These are phyloP conservation scores for Pestalotiopsis sp. DNA, from an alignment of 2,329 filamentous ascomycete genomes.

Conservation along the genomic window DNA sequence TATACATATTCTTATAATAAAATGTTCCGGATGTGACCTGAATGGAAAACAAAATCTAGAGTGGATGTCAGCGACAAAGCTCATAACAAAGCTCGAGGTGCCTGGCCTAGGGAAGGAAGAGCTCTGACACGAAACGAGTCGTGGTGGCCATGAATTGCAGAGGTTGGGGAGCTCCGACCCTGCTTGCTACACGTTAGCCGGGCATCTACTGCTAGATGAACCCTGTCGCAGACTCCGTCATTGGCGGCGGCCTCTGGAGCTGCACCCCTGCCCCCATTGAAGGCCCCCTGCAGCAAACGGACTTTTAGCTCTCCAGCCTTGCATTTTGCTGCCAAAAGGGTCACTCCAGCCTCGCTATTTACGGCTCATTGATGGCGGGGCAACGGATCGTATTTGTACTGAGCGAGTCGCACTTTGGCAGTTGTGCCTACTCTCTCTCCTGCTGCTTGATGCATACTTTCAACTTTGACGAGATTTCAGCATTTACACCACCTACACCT, in stretches of 20 bases:
- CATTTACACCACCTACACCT: too few species aligned
- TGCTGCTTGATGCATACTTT: not conserved
- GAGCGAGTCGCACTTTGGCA: not conserved
- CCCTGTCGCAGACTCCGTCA: slow-evolving; percentile 13
- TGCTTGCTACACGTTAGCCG: slow-evolving; percentile 1
- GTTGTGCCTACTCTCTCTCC: not conserved
- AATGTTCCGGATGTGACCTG: too few species aligned
- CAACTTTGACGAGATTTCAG: not conserved
- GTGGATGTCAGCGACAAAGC: too few species aligned
- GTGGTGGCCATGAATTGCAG: not conserved
- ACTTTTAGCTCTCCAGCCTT: slow-evolving; percentile 26
- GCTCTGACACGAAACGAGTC: too few species aligned
- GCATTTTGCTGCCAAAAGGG: slow-evolving; percentile 24
- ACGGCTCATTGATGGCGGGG: slow-evolving; percentile 48
- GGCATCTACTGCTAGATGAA: not conserved
- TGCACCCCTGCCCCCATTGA: not conserved
- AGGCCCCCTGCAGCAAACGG: not conserved
- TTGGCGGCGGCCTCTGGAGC: slow-evolving; percentile 1
- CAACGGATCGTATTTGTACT: slow-evolving; percentile 33
- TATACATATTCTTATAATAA: too few species aligned
- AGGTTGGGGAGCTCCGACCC: not conserved
- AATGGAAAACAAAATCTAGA: too few species aligned
- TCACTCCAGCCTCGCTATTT: slow-evolving; percentile 39
- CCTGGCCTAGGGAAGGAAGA: too few species aligned
- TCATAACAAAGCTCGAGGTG: too few species aligned